A percentile compares a stretch with the other conserved stretches of the same genome.
Evolutionary conservation across 2,329 filamentous ascomycete genomes (phyloP).

Genomic region (Ambrosiella xylebori): DNA sequence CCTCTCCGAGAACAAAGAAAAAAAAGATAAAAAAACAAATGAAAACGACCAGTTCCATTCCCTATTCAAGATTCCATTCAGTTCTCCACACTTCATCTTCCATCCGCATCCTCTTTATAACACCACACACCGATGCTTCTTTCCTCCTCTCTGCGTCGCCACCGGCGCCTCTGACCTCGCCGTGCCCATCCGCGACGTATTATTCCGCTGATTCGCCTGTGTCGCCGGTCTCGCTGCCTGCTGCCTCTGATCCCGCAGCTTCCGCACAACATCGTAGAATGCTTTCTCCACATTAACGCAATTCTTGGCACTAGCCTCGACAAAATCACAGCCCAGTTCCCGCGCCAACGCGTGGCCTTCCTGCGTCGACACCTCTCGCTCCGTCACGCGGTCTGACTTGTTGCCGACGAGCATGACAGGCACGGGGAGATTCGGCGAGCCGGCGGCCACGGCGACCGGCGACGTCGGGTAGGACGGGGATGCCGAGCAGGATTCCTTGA

Average conservation of each 20-base stretch:
- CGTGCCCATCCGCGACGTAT: too few species aligned
- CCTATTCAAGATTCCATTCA: background rate
- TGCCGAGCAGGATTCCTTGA: constrained; percentile 74
- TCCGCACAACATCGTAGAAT: constrained; percentile 91
- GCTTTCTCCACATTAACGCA: constrained; percentile 98
- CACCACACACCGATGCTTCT: constrained; percentile 22
- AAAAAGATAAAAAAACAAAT: too few species aligned
- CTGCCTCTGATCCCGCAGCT: constrained; percentile 69
- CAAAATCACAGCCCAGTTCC: constrained; percentile 87
- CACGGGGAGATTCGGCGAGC: constrained; percentile 47
- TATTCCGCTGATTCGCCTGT: constrained; percentile 15
- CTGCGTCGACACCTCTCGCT: constrained; percentile 90
- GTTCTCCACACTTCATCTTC: background rate
- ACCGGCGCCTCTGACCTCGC: too few species aligned
- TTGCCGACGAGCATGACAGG: constrained; percentile 98
- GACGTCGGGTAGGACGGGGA: constrained; percentile 65
- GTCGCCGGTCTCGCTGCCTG: constrained; percentile 21
- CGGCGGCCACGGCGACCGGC: constrained; percentile 45
- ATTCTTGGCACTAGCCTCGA: constrained; percentile 93
- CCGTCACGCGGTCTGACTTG: constrained; percentile 92
- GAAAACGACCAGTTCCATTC: too few species aligned
- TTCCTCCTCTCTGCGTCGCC: constrained; percentile 1
- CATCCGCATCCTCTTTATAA: constrained; percentile 21
- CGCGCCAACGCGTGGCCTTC: constrained; percentile 84
- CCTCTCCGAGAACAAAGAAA: too few species aligned